Base-by-base conservation (phyloP, 169 alveolate species). In the Cryptosporidium meleagridis region DNA sequence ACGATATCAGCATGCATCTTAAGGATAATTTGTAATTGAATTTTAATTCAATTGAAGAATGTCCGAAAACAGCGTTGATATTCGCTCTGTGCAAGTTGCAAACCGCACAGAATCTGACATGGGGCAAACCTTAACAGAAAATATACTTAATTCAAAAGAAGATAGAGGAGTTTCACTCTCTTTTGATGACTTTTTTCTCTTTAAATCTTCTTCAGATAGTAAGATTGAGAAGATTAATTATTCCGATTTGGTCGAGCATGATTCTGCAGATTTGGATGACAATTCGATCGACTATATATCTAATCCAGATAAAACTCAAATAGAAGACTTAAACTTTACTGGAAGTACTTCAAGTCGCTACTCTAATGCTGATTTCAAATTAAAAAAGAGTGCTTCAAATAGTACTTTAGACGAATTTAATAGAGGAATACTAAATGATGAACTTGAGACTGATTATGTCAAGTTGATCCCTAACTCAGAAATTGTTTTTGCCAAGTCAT, bases 401-500 rank as follows among this genome's bases (percentile, higher is more conserved):
- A 69, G 84, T 45, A 45, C 44, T 26, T 69, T 69, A 9, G 62
- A 69, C 16, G 51, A 65, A 10, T 26, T 69, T 44, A 45, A 41
- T 45, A 39, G 39, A 51, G 16, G 44, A 7, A 21, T 69, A 26
- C 37, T 26, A 8, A 69, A 69, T 39, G 84, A 69, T n/a, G 84
- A 69, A n/a, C 62, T 69, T 5, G 65, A 41, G 16, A 70, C 70
- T 12, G 75, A 80, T 2, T 80, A 80, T n/a, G 52, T 80, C 14
- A 80, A 67, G 45, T 48, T 80, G 35, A 80, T 80, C 29, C 75
- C 89, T 10, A 80, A 39, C 39, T 59, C 73, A 14, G 89, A 65
- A 16, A 12, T 65, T 18, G 73, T 45, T 16, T 59, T 55, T 73
- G 59, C 75, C 16, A 80, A 62, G 6, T 59, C 67, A 29, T 80